These are phyloP conservation scores for Penicillium canescens DNA, from an alignment of 495 filamentous ascomycete species.

Conservation along the genomic window DNA sequence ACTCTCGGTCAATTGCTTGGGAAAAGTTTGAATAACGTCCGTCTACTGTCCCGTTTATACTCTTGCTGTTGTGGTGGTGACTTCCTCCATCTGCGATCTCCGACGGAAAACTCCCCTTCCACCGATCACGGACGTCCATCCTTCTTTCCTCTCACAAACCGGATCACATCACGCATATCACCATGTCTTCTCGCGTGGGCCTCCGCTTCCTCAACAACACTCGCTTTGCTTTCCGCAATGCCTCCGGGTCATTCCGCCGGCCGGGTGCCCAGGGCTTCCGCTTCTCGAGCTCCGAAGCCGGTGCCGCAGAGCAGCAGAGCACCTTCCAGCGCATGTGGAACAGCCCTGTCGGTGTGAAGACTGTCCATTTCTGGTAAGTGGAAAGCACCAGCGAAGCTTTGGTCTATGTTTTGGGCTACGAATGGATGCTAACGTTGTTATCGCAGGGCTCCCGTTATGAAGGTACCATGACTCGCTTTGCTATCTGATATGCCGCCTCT, in stretches of 20 bases:
- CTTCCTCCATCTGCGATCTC: not conserved
- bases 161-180: conserved; percentile 25
- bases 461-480: conserved; percentile 54
- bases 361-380: conserved; percentile 93
- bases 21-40: not conserved
- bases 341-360: conserved; percentile 86
- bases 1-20: not conserved
- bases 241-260: conserved; percentile 51
- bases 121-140: conserved; percentile 26
- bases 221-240: conserved; percentile 55
- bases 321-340: conserved; percentile 77
- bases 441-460: conserved; percentile 87
- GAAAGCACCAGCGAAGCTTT: not conserved
- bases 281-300: conserved; percentile 65
- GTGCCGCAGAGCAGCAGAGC: conserved; percentile 53
- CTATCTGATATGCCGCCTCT: conserved; percentile 7
- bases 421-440: conserved; percentile 17
- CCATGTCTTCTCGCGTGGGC: conserved; percentile 49
- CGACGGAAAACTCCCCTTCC: conserved; percentile 24
- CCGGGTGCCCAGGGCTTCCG: conserved; percentile 56
- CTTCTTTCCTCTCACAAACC: conserved; percentile 21
- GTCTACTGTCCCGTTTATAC: not conserved
- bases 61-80: conserved; percentile 8
- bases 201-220: conserved; percentile 51
- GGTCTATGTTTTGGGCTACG: not conserved